These are phyloP conservation scores for Saturnispora ahearnii DNA, from an alignment of 805 yeast species.

Conservation along the genomic window DNA sequence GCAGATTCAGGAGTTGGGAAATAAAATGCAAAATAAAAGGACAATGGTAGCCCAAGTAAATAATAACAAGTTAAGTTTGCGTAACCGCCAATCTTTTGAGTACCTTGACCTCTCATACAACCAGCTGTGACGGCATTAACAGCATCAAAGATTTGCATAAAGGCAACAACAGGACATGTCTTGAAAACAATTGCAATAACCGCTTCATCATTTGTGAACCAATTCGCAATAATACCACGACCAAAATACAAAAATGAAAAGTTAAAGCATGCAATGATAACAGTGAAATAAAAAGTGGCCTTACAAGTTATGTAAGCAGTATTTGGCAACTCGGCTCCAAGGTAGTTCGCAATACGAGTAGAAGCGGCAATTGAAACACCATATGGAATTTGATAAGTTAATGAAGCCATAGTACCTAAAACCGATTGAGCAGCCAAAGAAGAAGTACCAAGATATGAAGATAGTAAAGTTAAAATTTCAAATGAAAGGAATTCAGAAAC, in stretches of 20 bases:
- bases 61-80: slow-evolving; percentile 54
- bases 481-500: slow-evolving; percentile 74
- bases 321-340: slow-evolving; percentile 44
- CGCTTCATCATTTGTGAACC: slow-evolving; percentile 26
- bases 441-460: slow-evolving; percentile 54
- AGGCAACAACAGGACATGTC: slow-evolving; percentile 26
- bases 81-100: slow-evolving; percentile 48
- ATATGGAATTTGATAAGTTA: slow-evolving; percentile 67
- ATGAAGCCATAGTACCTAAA: slow-evolving; percentile 55
- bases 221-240: slow-evolving; percentile 19
- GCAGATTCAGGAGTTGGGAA: slow-evolving; percentile 25
- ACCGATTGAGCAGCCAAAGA: slow-evolving; percentile 69
- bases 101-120: slow-evolving; percentile 48
- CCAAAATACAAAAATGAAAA: slow-evolving; percentile 21
- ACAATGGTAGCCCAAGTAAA: slow-evolving; percentile 59
- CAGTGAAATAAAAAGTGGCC: slow-evolving; percentile 23
- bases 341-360: slow-evolving; percentile 66
- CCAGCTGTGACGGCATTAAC: slow-evolving; percentile 44
- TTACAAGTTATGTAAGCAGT: slow-evolving; percentile 24
- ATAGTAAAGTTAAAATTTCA: slow-evolving; percentile 61
- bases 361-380: slow-evolving; percentile 69
- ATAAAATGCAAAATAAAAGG: slow-evolving; percentile 47
- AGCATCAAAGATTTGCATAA: slow-evolving; percentile 41
- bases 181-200: slow-evolving; percentile 21
- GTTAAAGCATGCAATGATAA: slow-evolving; percentile 19